phyloP scores from a whole-genome alignment of 495 filamentous ascomycete species.

The Neurospora cerealis region DNA sequence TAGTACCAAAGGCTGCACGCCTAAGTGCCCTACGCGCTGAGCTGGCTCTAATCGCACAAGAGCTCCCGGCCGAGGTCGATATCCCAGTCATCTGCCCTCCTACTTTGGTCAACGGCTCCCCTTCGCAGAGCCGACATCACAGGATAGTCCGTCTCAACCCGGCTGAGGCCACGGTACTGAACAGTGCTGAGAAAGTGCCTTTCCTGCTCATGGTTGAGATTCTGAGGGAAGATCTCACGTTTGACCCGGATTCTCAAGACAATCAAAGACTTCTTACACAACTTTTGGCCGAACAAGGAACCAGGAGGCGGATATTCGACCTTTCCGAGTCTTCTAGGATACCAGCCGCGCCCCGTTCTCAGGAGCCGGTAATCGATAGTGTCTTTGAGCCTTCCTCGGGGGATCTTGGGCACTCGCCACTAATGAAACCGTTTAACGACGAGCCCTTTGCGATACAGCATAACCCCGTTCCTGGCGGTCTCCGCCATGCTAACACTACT shows the following conservation, averaged over 20 bases:
- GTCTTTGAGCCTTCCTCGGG: constrained; percentile 66
- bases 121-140: constrained; percentile 58
- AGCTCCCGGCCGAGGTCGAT: constrained; percentile 66
- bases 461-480: constrained; percentile 26
- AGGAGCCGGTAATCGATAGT: constrained; percentile 49
- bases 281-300: constrained; percentile 52
- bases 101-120: constrained; percentile 50
- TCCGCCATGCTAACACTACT: constrained; percentile 37
- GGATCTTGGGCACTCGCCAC: constrained; percentile 57
- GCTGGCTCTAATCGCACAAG: constrained; percentile 60
- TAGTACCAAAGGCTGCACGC: constrained; percentile 63
- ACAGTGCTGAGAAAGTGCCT: constrained; percentile 70
- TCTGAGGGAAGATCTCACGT: constrained; percentile 62
- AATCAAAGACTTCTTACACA: constrained; percentile 53
- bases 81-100: constrained; percentile 67
- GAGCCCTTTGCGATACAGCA: constrained; percentile 12
- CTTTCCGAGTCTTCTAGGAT: constrained; percentile 34
- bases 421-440: constrained; percentile 46
- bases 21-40: constrained; percentile 67
- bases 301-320: constrained; percentile 57
- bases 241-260: constrained; percentile 54
- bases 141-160: constrained; percentile 67
- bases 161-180: constrained; percentile 66
- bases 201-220: constrained; percentile 72
- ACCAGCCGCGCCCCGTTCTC: constrained; percentile 20